phyloP scores from a whole-genome alignment of 257 asterid species.

The Penstemon newberryi region DNA sequence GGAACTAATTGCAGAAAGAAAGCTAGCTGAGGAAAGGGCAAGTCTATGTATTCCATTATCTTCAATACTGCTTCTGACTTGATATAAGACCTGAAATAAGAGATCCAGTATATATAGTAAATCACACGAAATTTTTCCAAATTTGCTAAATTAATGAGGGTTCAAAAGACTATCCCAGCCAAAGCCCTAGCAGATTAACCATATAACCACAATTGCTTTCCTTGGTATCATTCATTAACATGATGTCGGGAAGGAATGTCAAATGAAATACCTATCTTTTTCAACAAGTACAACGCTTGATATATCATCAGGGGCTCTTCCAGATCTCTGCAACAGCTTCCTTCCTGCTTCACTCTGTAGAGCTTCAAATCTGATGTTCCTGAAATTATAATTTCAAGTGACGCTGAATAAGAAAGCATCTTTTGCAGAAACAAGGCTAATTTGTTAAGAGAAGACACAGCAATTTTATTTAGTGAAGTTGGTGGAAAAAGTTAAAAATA shows the following conservation, averaged over 20 bases:
- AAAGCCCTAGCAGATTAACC: no score
- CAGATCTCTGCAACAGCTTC: constrained; percentile 81
- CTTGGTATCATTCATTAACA: background rate
- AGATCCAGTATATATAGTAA: background rate
- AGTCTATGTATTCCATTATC: constrained; percentile 81
- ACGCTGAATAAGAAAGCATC: no score
- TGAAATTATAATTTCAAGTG: constrained; percentile 28
- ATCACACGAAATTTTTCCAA: no score
- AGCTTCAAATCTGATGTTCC: constrained; percentile 86
- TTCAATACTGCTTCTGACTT: constrained; percentile 90
- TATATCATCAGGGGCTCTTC: constrained; percentile 93
- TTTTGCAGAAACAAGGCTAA: background rate
- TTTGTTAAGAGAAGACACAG: background rate
- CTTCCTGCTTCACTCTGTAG: constrained; percentile 89
- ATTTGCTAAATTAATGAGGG: no score
- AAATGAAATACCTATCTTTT: constrained; percentile 56
- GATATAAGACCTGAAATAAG: constrained; percentile 65
- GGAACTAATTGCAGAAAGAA: constrained; percentile 69
- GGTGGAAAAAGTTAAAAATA: background rate
- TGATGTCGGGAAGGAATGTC: constrained; percentile 1
- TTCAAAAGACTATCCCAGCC: no score
- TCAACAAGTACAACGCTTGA: constrained; percentile 95
- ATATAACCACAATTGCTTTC: no score
- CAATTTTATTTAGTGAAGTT: background rate
- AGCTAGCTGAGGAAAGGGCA: constrained; percentile 85